phyloP scores from a whole-genome alignment of 768 basidiomycete genomes.

The Lactarius akahatsu region DNA sequence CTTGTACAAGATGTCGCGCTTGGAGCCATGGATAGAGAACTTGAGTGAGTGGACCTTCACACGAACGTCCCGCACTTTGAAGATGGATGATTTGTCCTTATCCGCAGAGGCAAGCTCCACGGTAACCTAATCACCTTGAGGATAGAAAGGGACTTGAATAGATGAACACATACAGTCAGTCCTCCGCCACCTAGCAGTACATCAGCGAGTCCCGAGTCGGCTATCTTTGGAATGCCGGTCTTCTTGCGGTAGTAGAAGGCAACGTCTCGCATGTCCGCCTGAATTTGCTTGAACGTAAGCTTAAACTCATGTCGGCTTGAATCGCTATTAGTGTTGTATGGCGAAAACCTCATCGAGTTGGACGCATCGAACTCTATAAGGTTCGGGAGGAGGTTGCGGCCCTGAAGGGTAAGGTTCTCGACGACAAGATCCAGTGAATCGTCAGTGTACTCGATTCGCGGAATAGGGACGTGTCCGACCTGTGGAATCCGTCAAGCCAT shows the following conservation, averaged over 20 bases:
- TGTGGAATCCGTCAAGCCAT: conserved; percentile 31
- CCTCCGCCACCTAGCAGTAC: conserved; percentile 83
- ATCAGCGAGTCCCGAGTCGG: conserved; percentile 83
- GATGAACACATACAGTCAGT: conserved; percentile 49
- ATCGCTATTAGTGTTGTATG: conserved; percentile 60
- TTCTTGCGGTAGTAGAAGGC: conserved; percentile 90
- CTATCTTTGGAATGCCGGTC: conserved; percentile 75
- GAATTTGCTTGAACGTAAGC: conserved; percentile 78
- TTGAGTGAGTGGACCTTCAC: conserved; percentile 87
- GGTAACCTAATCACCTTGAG: conserved; percentile 41
- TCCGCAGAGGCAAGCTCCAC: conserved; percentile 60
- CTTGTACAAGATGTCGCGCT: conserved; percentile 88
- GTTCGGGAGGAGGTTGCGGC: conserved; percentile 88
- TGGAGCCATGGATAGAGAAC: conserved; percentile 88
- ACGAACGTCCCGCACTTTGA: conserved; percentile 66
- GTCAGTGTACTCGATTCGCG: conserved; percentile 92
- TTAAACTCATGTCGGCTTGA: conserved; percentile 69
- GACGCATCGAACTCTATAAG: conserved; percentile 69
- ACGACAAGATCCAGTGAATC: conserved; percentile 83
- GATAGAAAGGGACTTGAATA: not conserved
- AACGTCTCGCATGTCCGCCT: conserved; percentile 92
- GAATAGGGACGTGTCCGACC: conserved; percentile 85
- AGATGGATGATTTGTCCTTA: conserved; percentile 67
- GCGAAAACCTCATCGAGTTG: conserved; percentile 83
- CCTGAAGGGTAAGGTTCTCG: conserved; percentile 88